These are phyloP conservation scores for Gloeopeniophorella convolvens DNA, from an alignment of 768 basidiomycete genomes.

Conservation along the genomic window DNA sequence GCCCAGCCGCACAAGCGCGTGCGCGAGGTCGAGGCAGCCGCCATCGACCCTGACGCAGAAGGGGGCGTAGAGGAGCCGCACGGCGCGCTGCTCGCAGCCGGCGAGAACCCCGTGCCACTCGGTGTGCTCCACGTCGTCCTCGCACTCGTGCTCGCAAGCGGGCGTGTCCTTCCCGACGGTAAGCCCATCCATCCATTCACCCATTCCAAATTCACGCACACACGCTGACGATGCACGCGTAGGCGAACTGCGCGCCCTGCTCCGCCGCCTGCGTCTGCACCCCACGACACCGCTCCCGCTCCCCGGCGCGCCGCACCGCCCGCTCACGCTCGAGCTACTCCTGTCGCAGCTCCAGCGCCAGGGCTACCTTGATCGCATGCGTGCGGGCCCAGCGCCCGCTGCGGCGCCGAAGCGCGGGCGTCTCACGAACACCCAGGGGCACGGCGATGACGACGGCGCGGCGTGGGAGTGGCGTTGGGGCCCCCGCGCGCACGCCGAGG, in stretches of 20 bases:
- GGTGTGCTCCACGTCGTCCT: conserved; percentile 81
- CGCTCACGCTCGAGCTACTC: conserved; percentile 56
- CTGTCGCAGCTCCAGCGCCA: conserved; percentile 60
- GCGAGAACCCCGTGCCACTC: conserved; percentile 58
- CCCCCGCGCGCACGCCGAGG: conserved; percentile 67
- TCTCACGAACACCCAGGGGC: conserved; percentile 33
- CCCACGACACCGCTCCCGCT: conserved; percentile 43
- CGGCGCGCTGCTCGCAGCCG: too few species aligned
- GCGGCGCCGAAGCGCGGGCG: conserved; percentile 46
- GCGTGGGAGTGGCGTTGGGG: conserved; percentile 86
- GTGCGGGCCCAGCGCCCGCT: conserved; percentile 40
- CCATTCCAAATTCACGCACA: too few species aligned
- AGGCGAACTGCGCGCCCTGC: conserved; percentile 63
- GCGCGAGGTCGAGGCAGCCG: conserved; percentile 43
- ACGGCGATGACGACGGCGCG: conserved; percentile 32
- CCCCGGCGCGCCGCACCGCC: conserved; percentile 42
- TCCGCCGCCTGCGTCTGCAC: conserved; percentile 64
- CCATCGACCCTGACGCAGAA: conserved; percentile 38
- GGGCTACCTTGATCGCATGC: conserved; percentile 69
- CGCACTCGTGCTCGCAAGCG: conserved; percentile 76
- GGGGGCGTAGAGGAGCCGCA: too few species aligned
- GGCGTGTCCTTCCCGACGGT: conserved; percentile 72
- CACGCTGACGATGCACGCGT: too few species aligned
- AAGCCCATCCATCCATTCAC: conserved; percentile 26
- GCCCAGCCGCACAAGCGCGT: conserved; percentile 40